Evolutionary conservation across 768 basidiomycete species (phyloP), one percentile per base, ranked within the genome.

Genomic region (Fomitopsis serialis): DNA sequence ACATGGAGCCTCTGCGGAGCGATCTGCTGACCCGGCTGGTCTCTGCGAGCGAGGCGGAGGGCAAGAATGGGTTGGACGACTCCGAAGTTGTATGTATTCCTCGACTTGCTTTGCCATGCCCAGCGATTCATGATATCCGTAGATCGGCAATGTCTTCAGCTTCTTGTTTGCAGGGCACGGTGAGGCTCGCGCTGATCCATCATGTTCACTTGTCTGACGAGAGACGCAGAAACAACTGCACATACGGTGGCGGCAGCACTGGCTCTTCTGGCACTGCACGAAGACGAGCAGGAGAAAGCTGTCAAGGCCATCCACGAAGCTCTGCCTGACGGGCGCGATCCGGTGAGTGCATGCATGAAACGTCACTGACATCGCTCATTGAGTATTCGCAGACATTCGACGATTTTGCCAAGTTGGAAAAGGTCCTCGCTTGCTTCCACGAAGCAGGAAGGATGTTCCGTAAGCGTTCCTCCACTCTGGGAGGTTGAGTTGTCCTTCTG

Each of bases 381-480:
- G 34, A 45, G 5, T 9, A 25, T 15, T 37, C 12, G 22, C 50
- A 53, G 52, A 48, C 52, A 3, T 47, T 53, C 37, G 52, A 53
- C 17, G 52, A 53, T 36, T 47, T 47, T 22, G 8, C 12, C 3
- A 46, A 53, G 15, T 36, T 53, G 6, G 46, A 48, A 4, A 23
- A 54, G 10, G 54, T 57, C 10, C 46, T 54, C 2, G 55, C 56
- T 45, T 60, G 59, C 45, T 60, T 60, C 50, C 40, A 60, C 19
- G 59, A 60, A 44, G 56, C 56, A 4, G 42, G 50, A n/a, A 36
- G 59, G 11, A 22, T 60, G 25, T 60, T 52, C 40, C 59, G 59
- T 60, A 43, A 23, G 59, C 48, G 2, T 7, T 32, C 6, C 11
- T 48, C 25, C 24, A 21, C 2, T 17, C n/a, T n/a, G n/a, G n/a